Conservation (phyloP, 2,329 filamentous ascomycete genomes). For the Pseudopyrenochaeta lycopersici region DNA sequence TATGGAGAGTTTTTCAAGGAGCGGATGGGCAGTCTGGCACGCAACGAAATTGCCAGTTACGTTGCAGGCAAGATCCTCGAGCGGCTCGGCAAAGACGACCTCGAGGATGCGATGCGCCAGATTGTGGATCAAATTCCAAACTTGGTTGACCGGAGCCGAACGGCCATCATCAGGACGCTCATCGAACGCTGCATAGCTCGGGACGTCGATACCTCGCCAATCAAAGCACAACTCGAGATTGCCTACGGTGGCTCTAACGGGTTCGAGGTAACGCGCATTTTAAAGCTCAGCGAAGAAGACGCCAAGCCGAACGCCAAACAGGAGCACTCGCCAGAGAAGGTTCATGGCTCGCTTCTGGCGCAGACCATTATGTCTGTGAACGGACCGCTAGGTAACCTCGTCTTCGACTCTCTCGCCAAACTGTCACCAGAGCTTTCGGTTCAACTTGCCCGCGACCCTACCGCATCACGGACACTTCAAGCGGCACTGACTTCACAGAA, state of each 20-base stretch:
- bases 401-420: conserved; percentile 68
- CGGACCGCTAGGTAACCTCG: conserved; percentile 72
- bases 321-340: conserved; percentile 60
- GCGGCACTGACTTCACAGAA: conserved; percentile 65
- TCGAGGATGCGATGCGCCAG: conserved; percentile 75
- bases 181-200: conserved; percentile 84
- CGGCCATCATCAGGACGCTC: conserved; percentile 80
- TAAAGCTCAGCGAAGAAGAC: conserved; percentile 63
- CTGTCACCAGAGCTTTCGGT: conserved; percentile 62
- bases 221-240: conserved; percentile 66
- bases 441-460: conserved; percentile 70
- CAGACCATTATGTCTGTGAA: conserved; percentile 80
- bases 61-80: conserved; percentile 84
- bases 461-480: conserved; percentile 70
- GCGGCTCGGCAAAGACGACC: conserved; percentile 85
- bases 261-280: conserved; percentile 66
- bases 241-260: conserved; percentile 62
- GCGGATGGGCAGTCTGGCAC: conserved; percentile 79
- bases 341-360: conserved; percentile 84
- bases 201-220: conserved; percentile 63
- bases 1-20: conserved; percentile 82
- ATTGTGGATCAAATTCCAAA: conserved; percentile 77
- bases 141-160: conserved; percentile 78
- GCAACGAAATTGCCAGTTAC: conserved; percentile 91
- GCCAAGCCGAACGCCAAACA: conserved; percentile 38